phyloP scores from a whole-genome alignment of 2,329 filamentous ascomycete species.

The Aspergillus ochraceoroseus region DNA sequence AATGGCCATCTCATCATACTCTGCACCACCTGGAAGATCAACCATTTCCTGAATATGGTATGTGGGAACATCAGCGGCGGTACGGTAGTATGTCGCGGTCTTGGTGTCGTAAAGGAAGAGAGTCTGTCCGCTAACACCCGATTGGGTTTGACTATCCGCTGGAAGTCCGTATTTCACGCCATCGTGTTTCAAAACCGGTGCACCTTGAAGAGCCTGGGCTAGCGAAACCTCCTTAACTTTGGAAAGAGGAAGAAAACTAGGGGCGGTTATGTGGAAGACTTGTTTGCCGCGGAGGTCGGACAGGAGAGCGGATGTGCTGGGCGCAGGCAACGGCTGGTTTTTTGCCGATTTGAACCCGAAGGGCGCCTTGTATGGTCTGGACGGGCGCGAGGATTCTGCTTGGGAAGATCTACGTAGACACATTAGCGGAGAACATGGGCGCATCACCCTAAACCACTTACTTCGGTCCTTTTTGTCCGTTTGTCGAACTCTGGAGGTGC shows the following conservation, averaged over 20 bases:
- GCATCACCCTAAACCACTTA: constrained; percentile 7
- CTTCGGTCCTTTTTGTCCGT: constrained; percentile 6
- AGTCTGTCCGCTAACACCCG: constrained; percentile 28
- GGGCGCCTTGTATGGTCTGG: constrained; percentile 41
- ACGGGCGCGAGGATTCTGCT: constrained; percentile 21
- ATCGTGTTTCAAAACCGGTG: constrained; percentile 41
- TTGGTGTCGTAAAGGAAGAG: constrained; percentile 38
- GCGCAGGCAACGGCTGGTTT: constrained; percentile 31
- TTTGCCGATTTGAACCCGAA: constrained; percentile 41
- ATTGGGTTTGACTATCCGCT: constrained; percentile 29
- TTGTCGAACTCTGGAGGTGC: not conserved
- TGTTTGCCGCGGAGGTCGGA: constrained; percentile 44
- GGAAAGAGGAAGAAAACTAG: constrained; percentile 42
- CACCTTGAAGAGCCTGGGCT: constrained; percentile 38
- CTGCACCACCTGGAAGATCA: constrained; percentile 26
- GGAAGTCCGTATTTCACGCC: constrained; percentile 43
- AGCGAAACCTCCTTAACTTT: constrained; percentile 45
- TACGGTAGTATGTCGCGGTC: constrained; percentile 33
- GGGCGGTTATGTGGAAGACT: constrained; percentile 48
- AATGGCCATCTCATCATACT: constrained; percentile 24
- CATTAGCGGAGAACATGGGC: constrained; percentile 8
- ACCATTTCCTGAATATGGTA: constrained; percentile 39
- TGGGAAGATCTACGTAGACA: constrained; percentile 11
- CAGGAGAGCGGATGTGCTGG: constrained; percentile 32
- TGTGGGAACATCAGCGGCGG: constrained; percentile 27